Evolutionary conservation across 441 rosid genomes (phyloP), one percentile per base, ranked within the genome.

Genomic region (Eruca vesicaria): DNA sequence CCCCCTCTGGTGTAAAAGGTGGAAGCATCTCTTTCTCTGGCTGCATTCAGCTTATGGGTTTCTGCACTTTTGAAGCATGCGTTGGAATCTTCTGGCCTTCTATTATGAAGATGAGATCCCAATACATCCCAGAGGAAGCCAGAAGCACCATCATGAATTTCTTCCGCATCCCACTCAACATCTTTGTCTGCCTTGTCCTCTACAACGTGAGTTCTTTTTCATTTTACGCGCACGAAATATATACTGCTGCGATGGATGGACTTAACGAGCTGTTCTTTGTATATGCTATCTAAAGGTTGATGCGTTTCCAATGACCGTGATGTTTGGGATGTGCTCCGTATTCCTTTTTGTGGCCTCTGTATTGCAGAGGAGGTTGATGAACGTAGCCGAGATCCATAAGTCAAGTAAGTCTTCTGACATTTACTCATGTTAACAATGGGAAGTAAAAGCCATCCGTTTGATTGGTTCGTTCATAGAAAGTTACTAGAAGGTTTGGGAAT

Each of bases 111-210:
- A 96, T 93, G 99, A 85, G 98, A 79, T 91, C 99, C 33, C 98
- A 96, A 70, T 96, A 91, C 86, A 93, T 96, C 71, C 98, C 99
- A 0, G 99, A 96, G 84, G 97, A 96, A 81, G 98, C 99, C 76
- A 91, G 99, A 75, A 93, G 98, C 90, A 96, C 99, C 82, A 96
- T 93, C 81, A 96, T 96, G 97, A 93, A 91, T 81, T 90, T 90
- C 78, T 93, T 93, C 87, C 91, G 99, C 72, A 83, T 95, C 77
- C 99, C 99, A 85, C 96, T 95, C 86, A 95, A 91, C 81, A 86
- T 95, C 74, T 95, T 93, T 72, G 98, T 93, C 69, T 95, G 96
- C 64, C 77, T 95, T 23, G 98, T 95, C 59, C 73, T 95, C 74
- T 93, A 93, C 87, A 95, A 91, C 79, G 99, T 91, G 76, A 62